Evolutionary conservation across 2,329 filamentous ascomycete species (phyloP).

Genomic region (Pseudogymnoascus sp.): DNA sequence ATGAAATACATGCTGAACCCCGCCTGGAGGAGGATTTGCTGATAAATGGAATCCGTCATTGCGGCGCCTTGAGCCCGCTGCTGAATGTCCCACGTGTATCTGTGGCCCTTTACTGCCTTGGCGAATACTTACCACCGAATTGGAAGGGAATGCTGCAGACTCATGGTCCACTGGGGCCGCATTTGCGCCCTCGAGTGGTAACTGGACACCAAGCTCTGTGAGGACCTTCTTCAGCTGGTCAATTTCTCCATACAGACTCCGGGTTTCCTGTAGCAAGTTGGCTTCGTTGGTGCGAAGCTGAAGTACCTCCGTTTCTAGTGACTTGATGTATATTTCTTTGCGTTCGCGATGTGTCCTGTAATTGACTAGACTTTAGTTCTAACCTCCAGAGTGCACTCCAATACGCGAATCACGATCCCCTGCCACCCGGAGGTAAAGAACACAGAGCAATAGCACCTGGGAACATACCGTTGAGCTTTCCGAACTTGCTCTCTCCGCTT

Average conservation of each 20-base stretch:
- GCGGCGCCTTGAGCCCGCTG: conserved; percentile 15
- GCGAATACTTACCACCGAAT: not conserved
- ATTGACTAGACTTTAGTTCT: not conserved
- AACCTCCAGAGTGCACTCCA: not conserved
- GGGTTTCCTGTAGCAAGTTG: conserved; percentile 15
- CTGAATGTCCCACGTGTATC: not conserved
- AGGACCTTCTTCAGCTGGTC: conserved; percentile 14
- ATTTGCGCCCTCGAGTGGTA: not conserved
- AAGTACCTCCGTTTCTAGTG: conserved; percentile 23
- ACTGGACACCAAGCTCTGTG: not conserved
- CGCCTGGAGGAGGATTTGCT: not conserved
- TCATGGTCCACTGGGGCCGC: not conserved
- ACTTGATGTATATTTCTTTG: conserved; percentile 25
- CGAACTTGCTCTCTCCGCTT: conserved; percentile 1
- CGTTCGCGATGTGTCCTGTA: conserved; percentile 26
- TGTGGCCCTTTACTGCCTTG: not conserved
- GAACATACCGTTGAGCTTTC: not conserved
- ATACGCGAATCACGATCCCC: not conserved
- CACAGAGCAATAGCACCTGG: no score
- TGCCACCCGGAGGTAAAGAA: not conserved
- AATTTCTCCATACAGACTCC: conserved; percentile 17
- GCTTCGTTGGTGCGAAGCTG: conserved; percentile 18
- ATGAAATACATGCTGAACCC: not conserved
- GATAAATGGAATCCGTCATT: not conserved
- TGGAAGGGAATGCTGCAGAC: conserved; percentile 13